Base-by-base conservation (phyloP, 495 filamentous ascomycete genomes). In the Hypoxylon intermedium region DNA sequence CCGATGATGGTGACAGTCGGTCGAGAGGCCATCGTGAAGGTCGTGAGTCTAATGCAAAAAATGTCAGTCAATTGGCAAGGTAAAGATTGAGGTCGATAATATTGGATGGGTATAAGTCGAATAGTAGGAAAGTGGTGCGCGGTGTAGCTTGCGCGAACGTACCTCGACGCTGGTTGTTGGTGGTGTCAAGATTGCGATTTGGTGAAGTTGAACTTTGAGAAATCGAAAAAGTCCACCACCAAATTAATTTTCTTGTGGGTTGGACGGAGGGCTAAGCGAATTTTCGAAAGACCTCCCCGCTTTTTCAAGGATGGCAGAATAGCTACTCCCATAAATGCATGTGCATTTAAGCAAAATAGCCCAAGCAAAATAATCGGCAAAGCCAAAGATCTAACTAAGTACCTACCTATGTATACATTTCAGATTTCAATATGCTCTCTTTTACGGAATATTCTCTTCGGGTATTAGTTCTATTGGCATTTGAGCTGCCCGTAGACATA, bases 1-100 rank as follows among this genome's bases (percentile, higher is more conserved):
- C 85, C 83, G 82, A 96, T 85, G 79, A 98, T 91, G 74, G 91
- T 90, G 78, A 97, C 93, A 72, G 92, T 96, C 69, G 93, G 94
- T 81, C 93, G 85, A 74, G 88, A 91, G 80, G 92, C 89, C 92
- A 96, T 94, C 82, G 77, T 87, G 82, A 71, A 58, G 52, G 59
- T 71, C 66, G 68, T 56, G 56, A 63, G 53, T 54, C 61, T 67
- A 36, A 45, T 16, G 20, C 34, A 36, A 31, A 36, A 33, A 15
- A 20, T 6, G 23, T 57, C 44, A 33, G 58, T 65, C 47, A 65
- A 58, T 63, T 49, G 40, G 20, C 12, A 51, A 60, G 40, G 34
- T 1, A 30, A 4, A 26, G 30, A 13, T 37, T 13, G 34, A 47
- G 46, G 19, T 11, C 13, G 18, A n/a, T n/a, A 19, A 11, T 5